phyloP scores from a whole-genome alignment of 345 rosid genomes.

The Camelina neglecta region DNA sequence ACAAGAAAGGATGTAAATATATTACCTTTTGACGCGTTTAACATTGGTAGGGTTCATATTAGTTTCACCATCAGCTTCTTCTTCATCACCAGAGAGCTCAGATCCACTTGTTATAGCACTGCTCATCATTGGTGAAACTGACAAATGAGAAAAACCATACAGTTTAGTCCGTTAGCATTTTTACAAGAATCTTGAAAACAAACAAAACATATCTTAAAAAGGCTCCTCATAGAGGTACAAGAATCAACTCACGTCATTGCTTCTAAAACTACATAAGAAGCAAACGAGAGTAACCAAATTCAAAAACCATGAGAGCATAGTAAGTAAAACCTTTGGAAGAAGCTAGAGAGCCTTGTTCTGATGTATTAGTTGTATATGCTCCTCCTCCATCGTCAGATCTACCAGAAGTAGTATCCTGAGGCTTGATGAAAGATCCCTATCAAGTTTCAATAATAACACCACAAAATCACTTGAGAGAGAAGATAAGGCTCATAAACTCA shows the following conservation, averaged over 20 bases:
- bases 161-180: slow-evolving; percentile 41
- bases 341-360: slow-evolving; percentile 60
- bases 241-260: too few relatives aligned
- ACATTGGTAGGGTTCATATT: slow-evolving; percentile 69
- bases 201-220: slow-evolving; percentile 1
- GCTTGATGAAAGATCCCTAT: slow-evolving; percentile 66
- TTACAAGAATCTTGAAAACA: slow-evolving; percentile 1
- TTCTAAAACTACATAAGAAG: neutral
- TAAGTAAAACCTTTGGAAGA: slow-evolving; percentile 57
- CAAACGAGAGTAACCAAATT: neutral
- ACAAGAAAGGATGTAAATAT: slow-evolving; percentile 2
- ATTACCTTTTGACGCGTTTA: slow-evolving; percentile 86
- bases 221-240: slow-evolving; percentile 14
- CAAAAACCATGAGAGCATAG: neutral
- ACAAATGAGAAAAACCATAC: slow-evolving; percentile 37
- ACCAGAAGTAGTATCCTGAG: slow-evolving; percentile 60
- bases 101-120: slow-evolving; percentile 73
- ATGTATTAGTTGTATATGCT: slow-evolving; percentile 52
- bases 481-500: neutral
- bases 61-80: slow-evolving; percentile 79
- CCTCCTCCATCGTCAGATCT: slow-evolving; percentile 57
- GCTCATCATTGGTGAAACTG: slow-evolving; percentile 50
- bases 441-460: slow-evolving; percentile 28
- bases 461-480: neutral
- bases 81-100: slow-evolving; percentile 85